phyloP scores from a whole-genome alignment of 2,329 filamentous ascomycete species.

The Rhexocercosporidium sp. region DNA sequence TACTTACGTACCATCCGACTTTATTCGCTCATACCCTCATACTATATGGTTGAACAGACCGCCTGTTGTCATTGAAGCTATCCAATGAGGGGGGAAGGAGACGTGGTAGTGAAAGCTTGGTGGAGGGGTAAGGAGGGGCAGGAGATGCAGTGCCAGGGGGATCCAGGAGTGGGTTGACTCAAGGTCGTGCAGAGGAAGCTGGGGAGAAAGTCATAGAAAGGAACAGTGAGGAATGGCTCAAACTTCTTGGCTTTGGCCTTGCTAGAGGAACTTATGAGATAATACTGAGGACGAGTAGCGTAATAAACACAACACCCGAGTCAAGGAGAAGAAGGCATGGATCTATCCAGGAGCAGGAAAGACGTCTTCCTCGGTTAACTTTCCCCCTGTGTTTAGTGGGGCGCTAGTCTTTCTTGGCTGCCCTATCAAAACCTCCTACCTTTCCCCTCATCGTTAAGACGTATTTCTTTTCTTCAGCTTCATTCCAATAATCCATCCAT shows the following conservation, averaged over 20 bases:
- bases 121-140: slow-evolving; percentile 17
- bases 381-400: background rate
- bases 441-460: background rate
- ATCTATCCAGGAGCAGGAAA: too few relatives aligned
- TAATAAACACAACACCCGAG: too few relatives aligned
- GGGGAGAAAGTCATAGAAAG: background rate
- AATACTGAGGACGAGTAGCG: too few relatives aligned
- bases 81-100: slow-evolving; percentile 7
- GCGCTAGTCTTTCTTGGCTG: background rate
- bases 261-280: too few relatives aligned
- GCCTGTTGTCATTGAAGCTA: slow-evolving; percentile 2
- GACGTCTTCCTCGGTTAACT: too few relatives aligned
- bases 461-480: background rate
- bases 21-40: background rate
- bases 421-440: too few relatives aligned
- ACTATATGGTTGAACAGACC: background rate
- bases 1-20: background rate
- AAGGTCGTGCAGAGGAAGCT: background rate
- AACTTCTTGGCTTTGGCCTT: too few relatives aligned
- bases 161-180: background rate
- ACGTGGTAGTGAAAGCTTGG: slow-evolving; percentile 10
- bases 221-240: background rate
- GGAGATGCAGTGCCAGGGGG: background rate
- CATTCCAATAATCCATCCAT: background rate
- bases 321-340: too few relatives aligned